Base-by-base conservation (phyloP, 139 green algal species). In the Marvania coccoides region DNA sequence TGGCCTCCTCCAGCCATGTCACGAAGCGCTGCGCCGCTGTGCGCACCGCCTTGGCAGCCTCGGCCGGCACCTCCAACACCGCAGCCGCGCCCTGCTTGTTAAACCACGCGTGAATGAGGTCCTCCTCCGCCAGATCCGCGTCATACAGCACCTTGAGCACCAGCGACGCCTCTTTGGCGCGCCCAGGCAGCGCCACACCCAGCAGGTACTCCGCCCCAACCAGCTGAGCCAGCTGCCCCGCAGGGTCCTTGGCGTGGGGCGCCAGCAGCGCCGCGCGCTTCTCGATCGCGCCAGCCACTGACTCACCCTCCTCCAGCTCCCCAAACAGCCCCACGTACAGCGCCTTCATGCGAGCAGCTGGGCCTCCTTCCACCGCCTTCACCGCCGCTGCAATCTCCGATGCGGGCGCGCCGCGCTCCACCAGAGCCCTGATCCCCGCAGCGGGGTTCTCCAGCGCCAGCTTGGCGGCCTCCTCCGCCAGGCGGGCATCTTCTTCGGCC, bases 71-170 rank as follows among this genome's bases (percentile, higher is more conserved):
- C 2, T 71, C 74, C 59, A 95, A 61, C 31, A 88, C 68, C 34
- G 79, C 83, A 36, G 60, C 83, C 0, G 88, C 89, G 37, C 85
- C 73, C 5, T 33, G 45, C 69, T 83, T 80, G 26, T 64, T 47
- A 56, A 40, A 69, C 87, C 87, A 95, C 12, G 77, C 87, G 30
- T 90, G 30, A 39, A 98, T 91, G 33, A 92, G 67, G 24, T 91
- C 83, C 64, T 97, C 92, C 19, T 95, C 88, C 6, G 85, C 73
- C 35, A 96, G 53, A 64, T 98, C 92, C 28, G 78, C 67, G 56
- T 98, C 92, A 59, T 97, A 97, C 53, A 95, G 64, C 33, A 58
- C 69, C 83, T 97, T 97, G 10, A 97, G 71, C n/a, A 88, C 73
- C 40, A 88, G 67, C 0, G 87, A 64, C 2, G 79, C 69, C 75